These are phyloP conservation scores for Mycena polygramma DNA, from an alignment of 768 basidiomycete genomes.

Conservation along the genomic window DNA sequence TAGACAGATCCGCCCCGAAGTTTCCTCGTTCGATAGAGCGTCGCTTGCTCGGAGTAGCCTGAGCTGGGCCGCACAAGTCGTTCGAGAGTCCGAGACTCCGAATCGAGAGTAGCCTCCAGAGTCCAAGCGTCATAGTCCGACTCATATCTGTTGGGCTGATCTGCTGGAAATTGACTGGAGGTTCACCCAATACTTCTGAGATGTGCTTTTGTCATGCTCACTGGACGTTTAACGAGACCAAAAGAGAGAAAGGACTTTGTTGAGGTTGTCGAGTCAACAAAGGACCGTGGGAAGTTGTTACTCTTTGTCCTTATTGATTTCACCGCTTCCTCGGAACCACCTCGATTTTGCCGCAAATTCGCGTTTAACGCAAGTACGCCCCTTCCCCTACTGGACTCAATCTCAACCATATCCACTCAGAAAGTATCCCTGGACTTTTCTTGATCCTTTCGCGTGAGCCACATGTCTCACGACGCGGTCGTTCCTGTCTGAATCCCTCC, in stretches of 20 bases:
- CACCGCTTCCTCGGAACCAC: conserved; percentile 25
- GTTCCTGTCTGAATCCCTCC: conserved; percentile 1
- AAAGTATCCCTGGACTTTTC: conserved; percentile 21
- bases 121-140: no score
- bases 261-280: background rate
- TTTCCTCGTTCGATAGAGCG: no score
- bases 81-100: no score
- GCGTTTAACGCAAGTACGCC: conserved; percentile 18
- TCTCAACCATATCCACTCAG: background rate
- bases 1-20: no score
- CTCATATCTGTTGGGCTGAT: no score
- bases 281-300: background rate
- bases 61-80: no score
- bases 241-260: background rate
- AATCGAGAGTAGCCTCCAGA: no score
- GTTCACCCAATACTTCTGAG: no score
- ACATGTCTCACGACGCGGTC: conserved; percentile 22
- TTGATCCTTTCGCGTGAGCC: conserved; percentile 29
- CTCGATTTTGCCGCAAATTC: conserved; percentile 1
- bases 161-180: no score
- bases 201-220: no score
- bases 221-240: no score
- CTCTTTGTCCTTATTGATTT: conserved; percentile 4
- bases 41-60: no score
- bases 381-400: background rate